A percentile compares a stretch with the other conserved stretches of the same genome.
phyloP scores from a whole-genome alignment of 495 filamentous ascomycete genomes.

The Amphirosellinia nigrospora region DNA sequence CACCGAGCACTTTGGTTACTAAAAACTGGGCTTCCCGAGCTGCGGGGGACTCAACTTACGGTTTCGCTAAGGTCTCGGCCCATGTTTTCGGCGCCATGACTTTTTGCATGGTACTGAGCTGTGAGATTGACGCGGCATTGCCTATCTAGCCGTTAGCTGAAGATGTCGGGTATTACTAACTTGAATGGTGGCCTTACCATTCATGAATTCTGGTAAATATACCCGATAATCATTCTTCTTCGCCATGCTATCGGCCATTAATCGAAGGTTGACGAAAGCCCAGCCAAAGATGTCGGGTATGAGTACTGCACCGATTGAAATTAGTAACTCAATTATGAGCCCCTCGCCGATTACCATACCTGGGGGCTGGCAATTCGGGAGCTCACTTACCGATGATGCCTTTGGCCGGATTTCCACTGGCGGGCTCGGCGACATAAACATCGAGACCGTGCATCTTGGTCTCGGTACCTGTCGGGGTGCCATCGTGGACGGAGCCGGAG shows the following conservation, averaged over 20 bases:
- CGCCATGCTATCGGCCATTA: constrained; percentile 55
- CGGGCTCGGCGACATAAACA: constrained; percentile 48
- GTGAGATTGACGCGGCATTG: constrained; percentile 21
- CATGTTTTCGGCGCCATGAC: constrained; percentile 23
- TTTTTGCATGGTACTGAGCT: constrained; percentile 7
- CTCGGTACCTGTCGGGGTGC: constrained; percentile 28
- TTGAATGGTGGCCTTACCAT: constrained; percentile 36
- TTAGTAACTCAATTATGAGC: not conserved
- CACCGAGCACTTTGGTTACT: constrained; percentile 23
- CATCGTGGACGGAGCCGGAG: constrained; percentile 31
- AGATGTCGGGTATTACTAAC: not conserved
- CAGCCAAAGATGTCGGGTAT: constrained; percentile 58
- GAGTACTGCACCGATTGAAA: constrained; percentile 36
- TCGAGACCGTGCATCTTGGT: constrained; percentile 48
- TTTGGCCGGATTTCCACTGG: constrained; percentile 33
- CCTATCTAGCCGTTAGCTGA: constrained; percentile 19
- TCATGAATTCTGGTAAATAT: constrained; percentile 59
- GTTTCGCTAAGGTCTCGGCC: constrained; percentile 20
- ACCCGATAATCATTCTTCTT: constrained; percentile 47
- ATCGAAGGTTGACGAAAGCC: constrained; percentile 53
- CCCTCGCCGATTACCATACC: not conserved
- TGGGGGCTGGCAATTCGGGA: not conserved
- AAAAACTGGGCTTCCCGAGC: not conserved
- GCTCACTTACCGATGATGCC: constrained; percentile 42
- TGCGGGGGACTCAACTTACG: constrained; percentile 21